phyloP scores from a whole-genome alignment of 2,329 filamentous ascomycete genomes.

The Colletotrichum simmondsii region DNA sequence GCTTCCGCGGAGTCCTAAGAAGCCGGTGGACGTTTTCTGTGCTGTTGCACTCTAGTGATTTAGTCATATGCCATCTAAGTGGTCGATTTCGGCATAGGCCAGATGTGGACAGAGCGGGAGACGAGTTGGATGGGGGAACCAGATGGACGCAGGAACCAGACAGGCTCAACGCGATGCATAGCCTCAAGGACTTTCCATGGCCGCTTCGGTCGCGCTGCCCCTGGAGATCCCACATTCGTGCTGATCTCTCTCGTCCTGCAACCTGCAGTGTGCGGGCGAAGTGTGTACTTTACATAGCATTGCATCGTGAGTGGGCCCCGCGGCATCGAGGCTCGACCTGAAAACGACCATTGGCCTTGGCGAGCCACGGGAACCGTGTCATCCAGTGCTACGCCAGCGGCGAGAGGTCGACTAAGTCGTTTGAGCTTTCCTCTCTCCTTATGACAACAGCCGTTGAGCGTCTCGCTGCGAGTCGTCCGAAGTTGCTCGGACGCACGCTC shows the following conservation, averaged over 20 bases:
- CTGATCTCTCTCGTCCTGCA: not conserved
- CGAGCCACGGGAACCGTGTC: conserved; percentile 3
- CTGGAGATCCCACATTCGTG: conserved; percentile 22
- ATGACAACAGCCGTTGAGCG: not conserved
- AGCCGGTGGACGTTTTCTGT: not conserved
- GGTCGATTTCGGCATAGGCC: not conserved
- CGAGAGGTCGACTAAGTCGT: not conserved
- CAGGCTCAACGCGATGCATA: conserved; percentile 10
- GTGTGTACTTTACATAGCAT: conserved; percentile 23
- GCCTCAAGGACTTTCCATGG: not conserved
- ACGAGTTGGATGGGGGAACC: not conserved
- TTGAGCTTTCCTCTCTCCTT: conserved; percentile 14
- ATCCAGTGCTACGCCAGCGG: conserved; percentile 20
- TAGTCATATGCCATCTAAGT: not conserved
- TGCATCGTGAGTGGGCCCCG: conserved; percentile 8
- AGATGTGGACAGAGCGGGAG: not conserved
- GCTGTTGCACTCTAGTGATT: not conserved
- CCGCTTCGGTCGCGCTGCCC: conserved; percentile 17
- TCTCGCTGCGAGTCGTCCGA: not conserved
- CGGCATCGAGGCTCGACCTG: conserved; percentile 21
- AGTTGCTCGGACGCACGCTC: conserved; percentile 15
- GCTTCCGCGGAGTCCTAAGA: not conserved
- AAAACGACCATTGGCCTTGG: conserved; percentile 32
- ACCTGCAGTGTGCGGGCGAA: conserved; percentile 1
- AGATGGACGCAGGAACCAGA: not conserved